These are phyloP conservation scores for Citrullus colocynthis DNA, from an alignment of 306 rosid genomes.

Conservation along the genomic window DNA sequence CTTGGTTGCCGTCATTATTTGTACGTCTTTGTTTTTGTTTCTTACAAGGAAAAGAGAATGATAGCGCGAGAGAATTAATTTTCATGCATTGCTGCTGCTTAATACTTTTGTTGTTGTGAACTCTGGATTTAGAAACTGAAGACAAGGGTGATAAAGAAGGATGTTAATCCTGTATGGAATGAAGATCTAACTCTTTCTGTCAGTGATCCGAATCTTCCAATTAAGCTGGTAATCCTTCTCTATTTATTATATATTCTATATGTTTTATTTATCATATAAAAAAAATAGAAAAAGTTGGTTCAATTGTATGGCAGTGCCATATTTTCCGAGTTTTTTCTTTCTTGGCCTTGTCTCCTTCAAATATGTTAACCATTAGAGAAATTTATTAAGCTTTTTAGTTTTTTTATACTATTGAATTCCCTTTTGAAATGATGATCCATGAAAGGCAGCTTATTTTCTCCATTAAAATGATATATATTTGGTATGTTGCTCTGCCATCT, in stretches of 20 bases:
- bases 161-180: slow-evolving; percentile 83
- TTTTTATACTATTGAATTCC: not conserved
- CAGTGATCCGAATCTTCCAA: slow-evolving; percentile 29
- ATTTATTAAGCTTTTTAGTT: not conserved
- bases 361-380: not conserved
- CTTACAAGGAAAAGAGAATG: not conserved
- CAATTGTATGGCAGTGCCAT: not conserved
- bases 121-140: slow-evolving; percentile 50
- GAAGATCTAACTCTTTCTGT: slow-evolving; percentile 88
- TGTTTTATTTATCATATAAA: not conserved
- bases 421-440: not conserved
- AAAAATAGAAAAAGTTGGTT: not conserved
- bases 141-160: slow-evolving; percentile 72
- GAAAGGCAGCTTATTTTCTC: not conserved
- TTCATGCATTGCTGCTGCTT: not conserved
- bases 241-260: not conserved
- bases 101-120: not conserved
- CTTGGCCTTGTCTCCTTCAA: not conserved
- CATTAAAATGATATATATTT: not conserved
- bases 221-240: slow-evolving; percentile 38
- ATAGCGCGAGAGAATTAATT: not conserved
- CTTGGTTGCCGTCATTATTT: not conserved
- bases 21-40: not conserved
- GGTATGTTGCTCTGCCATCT: not conserved
- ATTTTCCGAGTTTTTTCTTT: not conserved